These are phyloP conservation scores for Trypanosoma platydactyli DNA, from an alignment of 208 protist genomes.

Conservation along the genomic window DNA sequence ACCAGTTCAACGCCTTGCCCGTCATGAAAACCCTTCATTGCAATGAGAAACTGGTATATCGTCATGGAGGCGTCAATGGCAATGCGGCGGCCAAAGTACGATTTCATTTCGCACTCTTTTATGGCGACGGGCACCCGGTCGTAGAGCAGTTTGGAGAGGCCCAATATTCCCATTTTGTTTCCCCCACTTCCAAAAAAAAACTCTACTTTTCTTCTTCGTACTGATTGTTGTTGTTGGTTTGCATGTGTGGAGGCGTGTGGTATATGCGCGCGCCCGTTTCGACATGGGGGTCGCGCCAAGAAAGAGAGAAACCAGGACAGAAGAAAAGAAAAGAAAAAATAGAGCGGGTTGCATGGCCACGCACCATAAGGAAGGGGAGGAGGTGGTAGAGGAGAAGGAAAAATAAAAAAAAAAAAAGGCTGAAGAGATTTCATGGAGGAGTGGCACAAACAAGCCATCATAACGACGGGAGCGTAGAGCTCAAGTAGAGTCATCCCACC, in stretches of 20 bases:
- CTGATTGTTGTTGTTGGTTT: not conserved
- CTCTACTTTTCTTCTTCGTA: not conserved
- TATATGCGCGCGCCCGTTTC: too few species aligned
- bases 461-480: too few species aligned
- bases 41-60: slow-evolving; percentile 99
- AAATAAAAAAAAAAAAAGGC: too few species aligned
- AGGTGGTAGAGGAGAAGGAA: too few species aligned
- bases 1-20: slow-evolving; percentile 92
- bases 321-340: slow-evolving; percentile 4
- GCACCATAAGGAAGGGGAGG: too few species aligned
- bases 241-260: not conserved
- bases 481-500: not conserved
- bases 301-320: not conserved
- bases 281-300: too few species aligned
- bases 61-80: slow-evolving; percentile 99
- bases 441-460: too few species aligned
- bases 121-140: slow-evolving; percentile 92
- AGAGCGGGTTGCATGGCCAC: too few species aligned
- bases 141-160: slow-evolving; percentile 95
- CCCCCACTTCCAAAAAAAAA: slow-evolving; percentile 85
- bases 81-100: slow-evolving; percentile 97
- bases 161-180: slow-evolving; percentile 95
- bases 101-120: slow-evolving; percentile 94
- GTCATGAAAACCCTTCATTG: slow-evolving; percentile 90
- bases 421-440: too few species aligned